Evolutionary conservation across 2,329 filamentous ascomycete genomes (phyloP).

Genomic region (Endoconidiophora polonica): DNA sequence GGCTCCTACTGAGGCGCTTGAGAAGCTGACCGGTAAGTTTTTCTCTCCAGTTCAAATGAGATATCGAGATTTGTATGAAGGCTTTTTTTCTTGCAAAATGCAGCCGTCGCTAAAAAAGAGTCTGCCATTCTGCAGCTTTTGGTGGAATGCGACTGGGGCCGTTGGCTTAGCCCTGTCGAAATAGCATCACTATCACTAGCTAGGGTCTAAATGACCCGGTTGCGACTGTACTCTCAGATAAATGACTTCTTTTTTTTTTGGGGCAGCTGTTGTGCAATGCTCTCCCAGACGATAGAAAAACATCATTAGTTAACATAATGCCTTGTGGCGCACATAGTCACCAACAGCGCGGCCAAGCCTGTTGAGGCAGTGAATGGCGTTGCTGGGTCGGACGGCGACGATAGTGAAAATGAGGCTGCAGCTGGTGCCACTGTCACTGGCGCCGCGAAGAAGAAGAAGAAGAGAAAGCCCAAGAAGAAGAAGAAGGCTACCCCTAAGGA

Average conservation of each 20-base stretch:
- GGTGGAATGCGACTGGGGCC: too few species aligned
- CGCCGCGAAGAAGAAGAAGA: slow-evolving; percentile 57
- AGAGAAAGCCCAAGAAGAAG: slow-evolving; percentile 62
- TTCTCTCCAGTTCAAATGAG: too few species aligned
- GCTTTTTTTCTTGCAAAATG: too few species aligned
- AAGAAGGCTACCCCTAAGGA: slow-evolving; percentile 47
- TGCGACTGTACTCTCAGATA: background rate
- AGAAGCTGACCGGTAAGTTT: slow-evolving; percentile 17
- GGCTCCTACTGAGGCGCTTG: slow-evolving; percentile 18
- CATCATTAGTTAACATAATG: background rate
- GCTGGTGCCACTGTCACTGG: slow-evolving; percentile 2
- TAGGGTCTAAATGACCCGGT: too few species aligned
- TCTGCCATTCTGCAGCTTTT: background rate
- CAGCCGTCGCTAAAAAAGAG: too few species aligned
- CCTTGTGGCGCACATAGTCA: slow-evolving; percentile 16
- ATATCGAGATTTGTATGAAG: too few species aligned
- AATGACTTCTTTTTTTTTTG: background rate
- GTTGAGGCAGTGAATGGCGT: slow-evolving; percentile 23
- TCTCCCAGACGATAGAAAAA: slow-evolving; percentile 6
- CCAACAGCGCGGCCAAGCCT: slow-evolving; percentile 19
- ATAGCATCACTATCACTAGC: too few species aligned
- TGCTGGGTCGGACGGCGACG: slow-evolving; percentile 32
- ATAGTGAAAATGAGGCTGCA: slow-evolving; percentile 16
- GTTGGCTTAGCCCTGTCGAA: background rate
- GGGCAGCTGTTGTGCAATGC: background rate